phyloP scores from a whole-genome alignment of 371 early-diverging fungal species.

The Mucor saturninus region DNA sequence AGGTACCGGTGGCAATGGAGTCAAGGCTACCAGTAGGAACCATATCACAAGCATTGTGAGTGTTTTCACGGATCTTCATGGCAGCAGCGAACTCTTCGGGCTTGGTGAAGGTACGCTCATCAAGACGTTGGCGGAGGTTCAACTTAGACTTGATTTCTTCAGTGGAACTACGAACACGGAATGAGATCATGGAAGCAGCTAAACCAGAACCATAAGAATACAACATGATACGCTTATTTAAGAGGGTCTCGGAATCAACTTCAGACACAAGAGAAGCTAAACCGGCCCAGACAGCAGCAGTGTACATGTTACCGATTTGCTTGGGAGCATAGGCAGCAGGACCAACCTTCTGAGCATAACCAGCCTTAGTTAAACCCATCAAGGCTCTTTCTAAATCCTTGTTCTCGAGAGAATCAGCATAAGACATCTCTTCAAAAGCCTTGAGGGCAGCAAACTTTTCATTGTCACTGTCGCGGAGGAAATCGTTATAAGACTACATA shows the following conservation, averaged over 20 bases:
- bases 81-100: constrained; percentile 82
- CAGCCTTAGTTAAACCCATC: constrained; percentile 75
- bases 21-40: constrained; percentile 70
- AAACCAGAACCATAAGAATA: constrained; percentile 98
- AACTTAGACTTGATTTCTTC: constrained; percentile 65
- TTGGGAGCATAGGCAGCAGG: constrained; percentile 86
- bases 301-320: constrained; percentile 97
- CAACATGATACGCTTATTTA: constrained; percentile 84
- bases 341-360: constrained; percentile 76
- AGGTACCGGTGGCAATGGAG: constrained; percentile 69
- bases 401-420: constrained; percentile 81
- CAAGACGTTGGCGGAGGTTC: constrained; percentile 74
- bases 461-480: constrained; percentile 76
- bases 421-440: constrained; percentile 58
- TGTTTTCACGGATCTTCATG: constrained; percentile 88
- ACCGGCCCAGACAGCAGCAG: constrained; percentile 91
- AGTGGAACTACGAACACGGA: constrained; percentile 77
- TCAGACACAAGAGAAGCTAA: constrained; percentile 85
- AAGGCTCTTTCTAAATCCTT: constrained; percentile 92
- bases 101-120: constrained; percentile 72
- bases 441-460: constrained; percentile 65
- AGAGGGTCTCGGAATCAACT: constrained; percentile 69
- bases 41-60: constrained; percentile 84
- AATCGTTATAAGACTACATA: constrained; percentile 80
- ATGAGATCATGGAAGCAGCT: constrained; percentile 92